These are phyloP conservation scores for Megacollybia platyphylla DNA, from an alignment of 1,284 basidiomycete species.

Conservation along the genomic window DNA sequence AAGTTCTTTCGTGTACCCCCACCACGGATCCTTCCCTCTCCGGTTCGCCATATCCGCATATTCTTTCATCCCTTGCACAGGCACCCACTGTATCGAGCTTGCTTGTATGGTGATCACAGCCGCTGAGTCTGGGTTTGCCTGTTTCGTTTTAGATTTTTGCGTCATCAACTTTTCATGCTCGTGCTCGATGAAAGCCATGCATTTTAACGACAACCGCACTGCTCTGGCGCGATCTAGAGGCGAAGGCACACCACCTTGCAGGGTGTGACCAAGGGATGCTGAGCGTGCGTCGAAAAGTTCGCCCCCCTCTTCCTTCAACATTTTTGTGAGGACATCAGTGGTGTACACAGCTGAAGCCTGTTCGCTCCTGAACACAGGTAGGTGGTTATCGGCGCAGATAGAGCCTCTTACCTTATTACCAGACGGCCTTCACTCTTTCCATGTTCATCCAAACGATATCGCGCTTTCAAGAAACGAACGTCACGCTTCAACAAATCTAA, in stretches of 20 bases:
- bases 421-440: slow-evolving; percentile 90
- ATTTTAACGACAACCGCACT: slow-evolving; percentile 80
- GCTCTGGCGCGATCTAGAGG: slow-evolving; percentile 90
- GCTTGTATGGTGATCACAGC: slow-evolving; percentile 89
- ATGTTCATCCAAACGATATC: slow-evolving; percentile 79
- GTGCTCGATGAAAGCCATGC: slow-evolving; percentile 88
- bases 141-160: slow-evolving; percentile 33
- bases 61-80: slow-evolving; percentile 71
- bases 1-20: slow-evolving; percentile 59
- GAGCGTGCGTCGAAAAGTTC: slow-evolving; percentile 88
- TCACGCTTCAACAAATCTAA: slow-evolving; percentile 77
- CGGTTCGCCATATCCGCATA: slow-evolving; percentile 89
- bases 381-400: not conserved
- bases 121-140: slow-evolving; percentile 55
- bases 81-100: slow-evolving; percentile 69
- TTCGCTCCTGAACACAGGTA: slow-evolving; percentile 55
- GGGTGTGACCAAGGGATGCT: slow-evolving; percentile 89
- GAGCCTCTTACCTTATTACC: slow-evolving; percentile 61
- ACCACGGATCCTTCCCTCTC: slow-evolving; percentile 76
- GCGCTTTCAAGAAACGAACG: slow-evolving; percentile 80
- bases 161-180: slow-evolving; percentile 46
- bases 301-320: slow-evolving; percentile 89
- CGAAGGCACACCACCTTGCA: slow-evolving; percentile 92
- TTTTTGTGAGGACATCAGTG: slow-evolving; percentile 86
- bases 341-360: slow-evolving; percentile 81